A percentile compares a stretch with the other conserved stretches of the same genome.
These are phyloP conservation scores for Pseudonitzschia delicatissima DNA, from an alignment of 108 stramenopile species.

Conservation along the genomic window DNA sequence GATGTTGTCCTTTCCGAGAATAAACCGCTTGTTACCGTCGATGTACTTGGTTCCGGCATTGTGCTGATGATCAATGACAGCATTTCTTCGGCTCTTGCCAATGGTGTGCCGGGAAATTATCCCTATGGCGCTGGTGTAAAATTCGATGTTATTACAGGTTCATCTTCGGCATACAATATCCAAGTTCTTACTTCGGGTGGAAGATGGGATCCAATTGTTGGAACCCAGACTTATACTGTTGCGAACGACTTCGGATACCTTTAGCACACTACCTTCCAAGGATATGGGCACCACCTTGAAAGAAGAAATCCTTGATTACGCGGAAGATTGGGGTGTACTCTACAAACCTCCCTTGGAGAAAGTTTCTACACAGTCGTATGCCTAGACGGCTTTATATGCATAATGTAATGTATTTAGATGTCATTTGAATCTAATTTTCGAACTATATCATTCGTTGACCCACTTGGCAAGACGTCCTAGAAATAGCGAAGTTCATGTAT, in stretches of 20 bases:
- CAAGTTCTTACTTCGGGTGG: slow-evolving; percentile 25
- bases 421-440: neutral
- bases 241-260: slow-evolving; percentile 20
- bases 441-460: no score
- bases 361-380: slow-evolving; percentile 33
- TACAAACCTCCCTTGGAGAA: slow-evolving; percentile 19
- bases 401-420: neutral
- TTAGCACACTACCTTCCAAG: neutral
- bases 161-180: slow-evolving; percentile 25
- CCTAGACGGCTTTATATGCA: no score
- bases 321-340: slow-evolving; percentile 15
- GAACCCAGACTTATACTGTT: slow-evolving; percentile 30
- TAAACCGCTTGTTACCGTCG: slow-evolving; percentile 28
- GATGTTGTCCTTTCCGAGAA: slow-evolving; percentile 20
- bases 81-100: slow-evolving; percentile 18
- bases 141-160: slow-evolving; percentile 31
- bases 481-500: no score
- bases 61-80: slow-evolving; percentile 35
- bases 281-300: slow-evolving; percentile 30
- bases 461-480: no score
- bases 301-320: slow-evolving; percentile 50
- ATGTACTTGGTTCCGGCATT: slow-evolving; percentile 34
- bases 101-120: slow-evolving; percentile 21
- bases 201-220: slow-evolving; percentile 36
- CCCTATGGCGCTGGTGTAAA: slow-evolving; percentile 50